phyloP scores from a whole-genome alignment of 768 basidiomycete genomes.

The Mycena rosella region DNA sequence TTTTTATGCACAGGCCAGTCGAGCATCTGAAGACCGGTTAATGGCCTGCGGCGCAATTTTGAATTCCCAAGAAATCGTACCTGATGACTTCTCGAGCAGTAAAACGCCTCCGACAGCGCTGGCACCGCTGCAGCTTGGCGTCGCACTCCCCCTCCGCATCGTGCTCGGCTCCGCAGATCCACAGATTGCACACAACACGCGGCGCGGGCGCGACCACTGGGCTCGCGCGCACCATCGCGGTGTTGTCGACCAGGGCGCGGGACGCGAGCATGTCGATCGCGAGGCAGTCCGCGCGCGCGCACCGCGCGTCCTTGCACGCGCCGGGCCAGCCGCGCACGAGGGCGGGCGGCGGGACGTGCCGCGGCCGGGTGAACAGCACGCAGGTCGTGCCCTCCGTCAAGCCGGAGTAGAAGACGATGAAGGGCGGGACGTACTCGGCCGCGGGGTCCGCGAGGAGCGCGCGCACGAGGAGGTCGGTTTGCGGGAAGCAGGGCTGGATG shows the following conservation, averaged over 20 bases:
- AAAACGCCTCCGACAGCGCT: constrained; percentile 35
- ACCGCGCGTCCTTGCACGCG: constrained; percentile 17
- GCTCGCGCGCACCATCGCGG: constrained; percentile 20
- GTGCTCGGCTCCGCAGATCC: constrained; percentile 28
- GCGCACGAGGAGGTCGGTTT: constrained; percentile 34
- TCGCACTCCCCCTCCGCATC: constrained; percentile 5
- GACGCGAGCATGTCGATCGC: constrained; percentile 26
- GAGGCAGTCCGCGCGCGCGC: constrained; percentile 16
- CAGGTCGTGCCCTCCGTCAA: constrained; percentile 6
- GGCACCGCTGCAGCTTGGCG: constrained; percentile 29
- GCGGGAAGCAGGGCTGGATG: constrained; percentile 24
- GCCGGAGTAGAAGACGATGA: constrained; percentile 35
- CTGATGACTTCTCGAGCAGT: constrained; percentile 29
- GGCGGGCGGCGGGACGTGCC: constrained; percentile 11
- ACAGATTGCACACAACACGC: constrained; percentile 33
- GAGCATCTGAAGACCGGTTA: constrained; percentile 1
- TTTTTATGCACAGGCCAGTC: constrained; percentile 11
- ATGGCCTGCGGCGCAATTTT: neutral
- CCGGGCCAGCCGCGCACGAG: constrained; percentile 23
- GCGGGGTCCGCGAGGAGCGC: constrained; percentile 37
- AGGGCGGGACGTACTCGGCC: constrained; percentile 41
- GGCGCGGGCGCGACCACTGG: neutral
- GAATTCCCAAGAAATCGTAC: neutral
- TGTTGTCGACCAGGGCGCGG: constrained; percentile 10
- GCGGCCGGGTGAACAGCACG: constrained; percentile 35